Conservation (phyloP, 352 stramenopile genomes). For the Phytophthora cajani region DNA sequence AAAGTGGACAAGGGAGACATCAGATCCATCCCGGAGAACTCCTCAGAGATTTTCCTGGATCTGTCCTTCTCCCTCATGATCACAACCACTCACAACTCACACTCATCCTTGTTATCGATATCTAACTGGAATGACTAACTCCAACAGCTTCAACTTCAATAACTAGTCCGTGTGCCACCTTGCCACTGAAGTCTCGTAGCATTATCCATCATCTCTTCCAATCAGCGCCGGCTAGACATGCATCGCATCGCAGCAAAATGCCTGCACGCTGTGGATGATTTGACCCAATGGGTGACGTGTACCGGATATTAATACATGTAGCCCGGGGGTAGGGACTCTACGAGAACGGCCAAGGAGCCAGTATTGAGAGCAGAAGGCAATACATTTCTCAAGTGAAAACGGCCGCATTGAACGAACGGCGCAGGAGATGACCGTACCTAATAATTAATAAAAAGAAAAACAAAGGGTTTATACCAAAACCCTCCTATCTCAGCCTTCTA, state of each 20-base stretch:
- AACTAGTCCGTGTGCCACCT: too few species aligned
- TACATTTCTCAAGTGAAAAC: not conserved
- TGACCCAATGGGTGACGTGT: too few species aligned
- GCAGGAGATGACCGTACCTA: too few species aligned
- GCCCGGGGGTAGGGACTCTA: too few species aligned
- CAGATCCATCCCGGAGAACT: not conserved
- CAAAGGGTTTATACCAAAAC: too few species aligned
- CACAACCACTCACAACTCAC: not conserved
- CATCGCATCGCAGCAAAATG: not conserved
- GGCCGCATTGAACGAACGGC: not conserved
- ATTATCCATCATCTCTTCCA: not conserved
- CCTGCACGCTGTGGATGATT: constrained; percentile 28
- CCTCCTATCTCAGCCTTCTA: too few species aligned
- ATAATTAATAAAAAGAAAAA: too few species aligned
- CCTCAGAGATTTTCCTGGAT: not conserved
- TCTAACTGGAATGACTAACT: not conserved
- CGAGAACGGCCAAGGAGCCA: too few species aligned
- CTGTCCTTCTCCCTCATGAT: not conserved
- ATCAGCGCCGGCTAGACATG: not conserved
- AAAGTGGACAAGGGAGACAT: not conserved
- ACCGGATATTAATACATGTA: too few species aligned
- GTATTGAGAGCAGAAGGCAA: too few species aligned
- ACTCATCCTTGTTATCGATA: not conserved
- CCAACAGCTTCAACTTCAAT: too few species aligned
- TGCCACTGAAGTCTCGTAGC: constrained; percentile 1